Base-by-base conservation (phyloP, 2,329 filamentous ascomycete genomes). In the Colletotrichum zoysiae region DNA sequence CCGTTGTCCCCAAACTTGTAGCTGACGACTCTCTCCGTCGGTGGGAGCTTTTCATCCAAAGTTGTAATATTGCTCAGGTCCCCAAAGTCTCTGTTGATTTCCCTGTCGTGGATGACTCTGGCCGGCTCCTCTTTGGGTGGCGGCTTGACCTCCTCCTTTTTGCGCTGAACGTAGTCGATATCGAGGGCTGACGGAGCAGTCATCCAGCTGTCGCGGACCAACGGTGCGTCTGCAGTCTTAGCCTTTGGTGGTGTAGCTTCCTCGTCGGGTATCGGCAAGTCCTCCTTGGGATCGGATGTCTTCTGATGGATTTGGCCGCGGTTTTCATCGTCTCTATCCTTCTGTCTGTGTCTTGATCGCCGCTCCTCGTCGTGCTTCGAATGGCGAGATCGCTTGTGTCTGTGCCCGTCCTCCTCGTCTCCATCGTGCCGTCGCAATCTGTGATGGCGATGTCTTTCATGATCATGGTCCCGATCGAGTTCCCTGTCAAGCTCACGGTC, bases 1-100 rank as follows among this genome's bases (percentile, higher is more conserved):
- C 96, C 95, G 8, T 89, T 84, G 79, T 99, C 96, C 23, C 97
- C 96, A 81, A 99, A 97, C 0, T 85, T 93, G 79, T 98, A 99
- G 70, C 89, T 86, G 11, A 97, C 89, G 0, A 73, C 77, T 35
- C 79, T 75, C 67, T 93, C 88, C 65, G 90, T 85, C 56, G 89
- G 82, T 0, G 74, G 70, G 3, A 8, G 38, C 48, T 58, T 44
- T 4, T 89, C 85, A 38, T 89, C 87, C 2, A 86, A 74, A 0
- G 81, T 82, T 62, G 87, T 90, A 3, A 88, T 87, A 16, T 88
- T 86, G 46, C 90, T 87, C 12, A 93, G 76, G 73, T 90, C 86
- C 11, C 87, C 81, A 75, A 94, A 88, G 0, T 81, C 78, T 7
- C 87, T 86, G 79, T 98, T 98, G 58, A 98, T 85, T 79, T 98